phyloP scores from a whole-genome alignment of 148 eudicot species.

The Heliosperma pusillum region DNA sequence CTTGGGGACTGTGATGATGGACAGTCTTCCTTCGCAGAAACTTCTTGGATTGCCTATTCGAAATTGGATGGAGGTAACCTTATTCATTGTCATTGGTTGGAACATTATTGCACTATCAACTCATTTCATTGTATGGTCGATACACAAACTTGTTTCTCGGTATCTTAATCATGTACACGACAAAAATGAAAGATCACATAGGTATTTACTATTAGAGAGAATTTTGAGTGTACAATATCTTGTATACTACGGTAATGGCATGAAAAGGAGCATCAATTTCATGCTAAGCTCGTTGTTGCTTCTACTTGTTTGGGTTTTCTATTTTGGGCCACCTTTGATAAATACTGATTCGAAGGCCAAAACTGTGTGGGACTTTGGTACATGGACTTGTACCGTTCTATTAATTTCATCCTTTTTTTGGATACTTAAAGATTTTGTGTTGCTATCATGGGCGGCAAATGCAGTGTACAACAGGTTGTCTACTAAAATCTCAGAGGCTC shows the following conservation, averaged over 20 bases:
- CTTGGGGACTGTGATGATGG: neutral
- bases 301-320: constrained; percentile 12
- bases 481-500: neutral
- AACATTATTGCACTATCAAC: constrained; percentile 2
- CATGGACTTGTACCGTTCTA: constrained; percentile 1
- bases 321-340: neutral
- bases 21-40: neutral
- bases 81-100: constrained; percentile 1
- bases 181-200: neutral
- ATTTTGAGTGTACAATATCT: neutral
- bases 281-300: constrained; percentile 9
- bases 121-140: constrained; percentile 3
- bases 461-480: constrained; percentile 6
- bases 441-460: constrained; percentile 11
- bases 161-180: constrained; percentile 8
- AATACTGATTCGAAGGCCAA: neutral
- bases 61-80: constrained; percentile 2
- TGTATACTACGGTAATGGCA: constrained; percentile 11
- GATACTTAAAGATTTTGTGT: constrained; percentile 9
- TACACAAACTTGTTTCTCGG: constrained; percentile 7
- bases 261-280: constrained; percentile 13
- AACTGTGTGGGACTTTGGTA: neutral
- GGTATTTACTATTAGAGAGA: constrained; percentile 4
- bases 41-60: neutral
- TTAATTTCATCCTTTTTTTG: neutral